Evolutionary conservation across 1,284 basidiomycete genomes (phyloP).

Genomic region (Volvariella surrecta): DNA sequence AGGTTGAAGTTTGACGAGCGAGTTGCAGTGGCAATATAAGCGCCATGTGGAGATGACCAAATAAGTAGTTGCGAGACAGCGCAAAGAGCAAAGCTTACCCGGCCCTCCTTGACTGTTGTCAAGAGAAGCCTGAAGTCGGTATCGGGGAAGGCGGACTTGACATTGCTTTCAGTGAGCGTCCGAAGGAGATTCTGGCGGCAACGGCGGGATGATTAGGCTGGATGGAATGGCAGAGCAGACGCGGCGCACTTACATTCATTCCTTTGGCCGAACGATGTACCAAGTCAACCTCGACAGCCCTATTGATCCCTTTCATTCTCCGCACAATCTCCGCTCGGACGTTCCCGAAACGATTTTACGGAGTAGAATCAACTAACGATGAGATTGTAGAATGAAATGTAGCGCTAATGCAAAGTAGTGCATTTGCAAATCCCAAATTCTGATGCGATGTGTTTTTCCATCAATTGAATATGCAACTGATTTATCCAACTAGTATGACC

Average conservation of each 20-base stretch:
- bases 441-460: too few relatives aligned
- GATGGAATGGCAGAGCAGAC: neutral
- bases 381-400: too few relatives aligned
- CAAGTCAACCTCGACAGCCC: too few relatives aligned
- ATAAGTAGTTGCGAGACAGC: slow-evolving; percentile 11
- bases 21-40: slow-evolving; percentile 5
- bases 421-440: too few relatives aligned
- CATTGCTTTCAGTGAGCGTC: slow-evolving; percentile 62
- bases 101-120: slow-evolving; percentile 65
- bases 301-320: too few relatives aligned
- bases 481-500: too few relatives aligned
- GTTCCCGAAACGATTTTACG: too few relatives aligned
- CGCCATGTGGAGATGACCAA: slow-evolving; percentile 8
- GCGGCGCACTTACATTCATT: slow-evolving; percentile 1
- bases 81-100: slow-evolving; percentile 37
- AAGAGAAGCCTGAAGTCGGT: slow-evolving; percentile 65
- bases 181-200: slow-evolving; percentile 57
- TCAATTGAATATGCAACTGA: too few relatives aligned
- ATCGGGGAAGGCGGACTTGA: slow-evolving; percentile 40
- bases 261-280: neutral
- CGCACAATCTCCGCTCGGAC: too few relatives aligned
- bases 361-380: too few relatives aligned
- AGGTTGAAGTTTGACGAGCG: too few relatives aligned
- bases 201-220: slow-evolving; percentile 7
- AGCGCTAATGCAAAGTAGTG: too few relatives aligned